These are phyloP conservation scores for Luvunga scandens DNA, from an alignment of 345 rosid genomes.

Conservation along the genomic window DNA sequence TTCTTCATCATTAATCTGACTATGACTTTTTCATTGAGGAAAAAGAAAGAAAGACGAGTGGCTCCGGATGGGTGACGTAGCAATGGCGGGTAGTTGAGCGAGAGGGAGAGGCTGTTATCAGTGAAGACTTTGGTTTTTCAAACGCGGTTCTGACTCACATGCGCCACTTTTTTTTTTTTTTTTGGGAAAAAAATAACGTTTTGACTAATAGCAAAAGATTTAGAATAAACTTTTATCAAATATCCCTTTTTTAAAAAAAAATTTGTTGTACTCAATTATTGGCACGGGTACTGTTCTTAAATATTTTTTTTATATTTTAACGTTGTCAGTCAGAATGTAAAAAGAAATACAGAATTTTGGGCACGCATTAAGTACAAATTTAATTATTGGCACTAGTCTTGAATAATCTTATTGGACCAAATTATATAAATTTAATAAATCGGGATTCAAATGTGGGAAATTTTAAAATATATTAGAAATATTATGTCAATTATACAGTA, in stretches of 20 bases:
- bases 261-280: too few relatives aligned
- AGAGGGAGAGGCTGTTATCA: not conserved
- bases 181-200: not conserved
- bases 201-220: not conserved
- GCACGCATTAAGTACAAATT: too few relatives aligned
- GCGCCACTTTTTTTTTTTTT: not conserved
- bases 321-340: too few relatives aligned
- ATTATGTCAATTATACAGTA: too few relatives aligned
- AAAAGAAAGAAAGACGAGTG: conserved; percentile 1
- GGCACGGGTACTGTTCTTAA: too few relatives aligned
- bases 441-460: fast-evolving
- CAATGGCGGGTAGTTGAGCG: conserved; percentile 21
- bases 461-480: too few relatives aligned
- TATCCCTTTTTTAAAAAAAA: too few relatives aligned
- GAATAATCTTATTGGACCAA: not conserved
- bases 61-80: not conserved
- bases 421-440: not conserved
- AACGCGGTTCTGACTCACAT: conserved; percentile 5
- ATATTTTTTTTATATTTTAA: too few relatives aligned
- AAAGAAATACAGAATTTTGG: too few relatives aligned
- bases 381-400: too few relatives aligned
- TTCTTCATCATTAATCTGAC: conserved; percentile 15
- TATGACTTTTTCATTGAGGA: not conserved
- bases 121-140: conserved; percentile 12
- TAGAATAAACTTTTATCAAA: not conserved